Evolutionary conservation across 306 rosid genomes (phyloP), one percentile per base, ranked within the genome.

Genomic region (Neltuma alba): DNA sequence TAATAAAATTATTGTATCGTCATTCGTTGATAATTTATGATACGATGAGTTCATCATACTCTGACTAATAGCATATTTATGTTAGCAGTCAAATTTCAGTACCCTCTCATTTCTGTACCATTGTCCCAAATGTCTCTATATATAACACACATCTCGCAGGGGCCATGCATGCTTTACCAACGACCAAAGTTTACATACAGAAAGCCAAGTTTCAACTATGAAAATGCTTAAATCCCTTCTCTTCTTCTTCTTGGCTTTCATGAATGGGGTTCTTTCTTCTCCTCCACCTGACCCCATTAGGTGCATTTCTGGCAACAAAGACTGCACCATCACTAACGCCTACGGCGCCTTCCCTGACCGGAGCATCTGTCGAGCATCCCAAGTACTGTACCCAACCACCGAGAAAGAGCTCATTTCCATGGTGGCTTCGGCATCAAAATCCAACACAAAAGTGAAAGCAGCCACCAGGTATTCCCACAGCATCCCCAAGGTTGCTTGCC

Each of bases 401-500:
- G 61, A 54, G 61, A 8, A 21, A 54, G 61, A 54, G 27, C 61
- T 54, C 9, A 21, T 54, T 20, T 54, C 61, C 25, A 21, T 54
- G 61, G 61, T 54, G 61, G 61, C 61, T 21, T 54, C 61, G 11
- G 61, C 61, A 0, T 54, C 61, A 20, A 54, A 54, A 3, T 54
- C 61, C 30, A 54, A 54, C 13, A 54, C 61, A 8, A 54, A 54
- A 54, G 28, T 54, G 28, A 54, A 54, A 21, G 61, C 30, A 9
- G 61, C 61, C 14, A 54, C 61, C 61, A 54, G 27, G 21, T 10
- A 54, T 54, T 54, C 61, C 30, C 61, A 54, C 28, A 54, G 61
- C 27, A 54, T 54, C 28, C 61, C 61, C 25, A 54, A 54, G 30
- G 30, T 54, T 21, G 97, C 23, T 6, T 94, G 97, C 42, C 97